A percentile compares a stretch with the other conserved stretches of the same genome.
phyloP scores from a whole-genome alignment of 192 early-diverging fungal genomes.

The Rhizophlyctis rosea region DNA sequence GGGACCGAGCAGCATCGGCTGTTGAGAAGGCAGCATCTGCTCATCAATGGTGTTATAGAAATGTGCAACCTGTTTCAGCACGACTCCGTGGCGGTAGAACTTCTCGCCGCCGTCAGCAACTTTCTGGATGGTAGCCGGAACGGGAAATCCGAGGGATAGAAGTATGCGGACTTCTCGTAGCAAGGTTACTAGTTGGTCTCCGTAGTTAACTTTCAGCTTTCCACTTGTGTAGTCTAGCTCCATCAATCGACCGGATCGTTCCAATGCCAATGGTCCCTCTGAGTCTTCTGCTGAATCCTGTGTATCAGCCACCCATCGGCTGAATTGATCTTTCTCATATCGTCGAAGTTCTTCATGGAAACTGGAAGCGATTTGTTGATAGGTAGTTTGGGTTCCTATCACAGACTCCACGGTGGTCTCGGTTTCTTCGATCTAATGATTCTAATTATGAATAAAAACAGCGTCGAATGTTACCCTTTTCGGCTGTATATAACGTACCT shows the following conservation, averaged over 20 bases:
- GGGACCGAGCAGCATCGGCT: slow-evolving; percentile 48
- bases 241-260: slow-evolving; percentile 41
- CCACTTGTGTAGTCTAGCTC: slow-evolving; percentile 49
- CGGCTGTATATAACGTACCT: slow-evolving; percentile 19
- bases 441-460: background rate
- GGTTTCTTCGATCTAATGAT: slow-evolving; percentile 38
- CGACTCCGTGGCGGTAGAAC: slow-evolving; percentile 51
- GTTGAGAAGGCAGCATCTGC: slow-evolving; percentile 57
- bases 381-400: slow-evolving; percentile 27
- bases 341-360: slow-evolving; percentile 35
- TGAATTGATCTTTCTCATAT: slow-evolving; percentile 47
- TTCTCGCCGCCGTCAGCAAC: slow-evolving; percentile 40
- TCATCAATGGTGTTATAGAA: slow-evolving; percentile 65
- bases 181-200: slow-evolving; percentile 43
- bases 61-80: slow-evolving; percentile 58
- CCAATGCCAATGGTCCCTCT: slow-evolving; percentile 9
- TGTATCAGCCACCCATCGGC: slow-evolving; percentile 34
- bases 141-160: slow-evolving; percentile 47
- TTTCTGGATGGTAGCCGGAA: slow-evolving; percentile 44
- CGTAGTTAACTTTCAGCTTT: slow-evolving; percentile 48
- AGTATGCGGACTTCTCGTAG: slow-evolving; percentile 50
- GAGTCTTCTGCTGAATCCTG: slow-evolving; percentile 31
- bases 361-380: slow-evolving; percentile 21
- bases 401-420: slow-evolving; percentile 28
- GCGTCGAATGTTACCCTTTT: background rate